phyloP scores from a whole-genome alignment of 1,284 basidiomycete genomes.

The Ceraceosorus bombacis region DNA sequence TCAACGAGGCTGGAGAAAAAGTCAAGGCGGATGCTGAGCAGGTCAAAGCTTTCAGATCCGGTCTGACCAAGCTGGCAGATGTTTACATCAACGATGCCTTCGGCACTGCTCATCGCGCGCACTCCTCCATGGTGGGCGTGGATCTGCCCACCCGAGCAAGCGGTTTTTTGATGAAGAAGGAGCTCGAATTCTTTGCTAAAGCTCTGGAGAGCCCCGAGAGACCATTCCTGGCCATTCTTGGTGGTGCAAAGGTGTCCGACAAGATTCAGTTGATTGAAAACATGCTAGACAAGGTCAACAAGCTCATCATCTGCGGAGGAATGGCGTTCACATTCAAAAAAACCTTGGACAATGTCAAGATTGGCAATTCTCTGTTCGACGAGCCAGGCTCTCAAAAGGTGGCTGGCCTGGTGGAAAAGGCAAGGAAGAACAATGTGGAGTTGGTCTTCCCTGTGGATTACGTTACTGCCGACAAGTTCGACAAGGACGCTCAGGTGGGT shows the following conservation, averaged over 20 bases:
- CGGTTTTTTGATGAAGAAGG: constrained; percentile 97
- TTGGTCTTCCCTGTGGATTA: constrained; percentile 93
- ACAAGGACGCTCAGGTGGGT: constrained; percentile 76
- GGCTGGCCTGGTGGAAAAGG: constrained; percentile 75
- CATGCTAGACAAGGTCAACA: constrained; percentile 97
- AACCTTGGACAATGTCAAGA: constrained; percentile 75
- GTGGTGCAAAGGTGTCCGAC: constrained; percentile 97
- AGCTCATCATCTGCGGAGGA: constrained; percentile 91
- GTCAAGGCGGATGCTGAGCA: constrained; percentile 78
- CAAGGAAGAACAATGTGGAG: constrained; percentile 86
- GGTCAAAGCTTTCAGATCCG: constrained; percentile 75
- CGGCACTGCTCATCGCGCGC: constrained; percentile 94
- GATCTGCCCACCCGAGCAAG: constrained; percentile 86
- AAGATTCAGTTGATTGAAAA: constrained; percentile 99
- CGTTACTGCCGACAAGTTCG: constrained; percentile 88
- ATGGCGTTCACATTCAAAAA: constrained; percentile 99
- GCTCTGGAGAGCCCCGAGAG: constrained; percentile 87
- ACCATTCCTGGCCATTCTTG: constrained; percentile 95
- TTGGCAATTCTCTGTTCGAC: constrained; percentile 92
- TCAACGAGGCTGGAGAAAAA: constrained; percentile 87
- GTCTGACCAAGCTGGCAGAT: constrained; percentile 84
- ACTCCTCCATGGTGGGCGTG: constrained; percentile 97
- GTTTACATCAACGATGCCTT: constrained; percentile 99
- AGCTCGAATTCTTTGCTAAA: constrained; percentile 97
- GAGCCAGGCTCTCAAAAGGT: constrained; percentile 84